A percentile compares a stretch with the other conserved stretches of the same genome.
These are phyloP conservation scores for Filosporella fistucella DNA, from an alignment of 495 filamentous ascomycete species.

Conservation along the genomic window DNA sequence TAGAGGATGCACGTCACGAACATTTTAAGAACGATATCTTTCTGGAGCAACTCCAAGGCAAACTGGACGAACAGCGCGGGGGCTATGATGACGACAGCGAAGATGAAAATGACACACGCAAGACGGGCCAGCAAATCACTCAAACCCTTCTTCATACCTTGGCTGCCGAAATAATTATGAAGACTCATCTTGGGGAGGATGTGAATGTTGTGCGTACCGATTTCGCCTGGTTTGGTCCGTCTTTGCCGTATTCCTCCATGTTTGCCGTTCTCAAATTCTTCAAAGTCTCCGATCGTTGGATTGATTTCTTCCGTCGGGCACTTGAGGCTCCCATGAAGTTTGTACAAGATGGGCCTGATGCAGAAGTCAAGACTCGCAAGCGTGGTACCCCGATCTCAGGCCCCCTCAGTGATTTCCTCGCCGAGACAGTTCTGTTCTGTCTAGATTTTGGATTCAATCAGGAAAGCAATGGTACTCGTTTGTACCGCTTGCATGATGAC, in stretches of 20 bases:
- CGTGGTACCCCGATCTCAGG: slow-evolving; percentile 56
- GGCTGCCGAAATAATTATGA: slow-evolving; percentile 56
- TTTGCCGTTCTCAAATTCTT: slow-evolving; percentile 52
- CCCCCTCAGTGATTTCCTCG: slow-evolving; percentile 52
- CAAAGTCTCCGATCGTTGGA: slow-evolving; percentile 53
- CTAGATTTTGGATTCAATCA: slow-evolving; percentile 64
- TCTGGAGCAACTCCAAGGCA: slow-evolving; percentile 6
- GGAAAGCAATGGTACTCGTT: slow-evolving; percentile 38
- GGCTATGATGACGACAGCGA: slow-evolving; percentile 20
- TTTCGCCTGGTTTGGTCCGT: slow-evolving; percentile 60
- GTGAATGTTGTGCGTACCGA: slow-evolving; percentile 55
- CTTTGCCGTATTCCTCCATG: slow-evolving; percentile 57
- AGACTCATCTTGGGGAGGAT: slow-evolving; percentile 46
- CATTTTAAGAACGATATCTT: slow-evolving; percentile 10
- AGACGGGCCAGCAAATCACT: slow-evolving; percentile 45
- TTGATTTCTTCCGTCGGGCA: slow-evolving; percentile 55
- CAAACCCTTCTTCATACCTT: slow-evolving; percentile 55
- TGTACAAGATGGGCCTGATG: slow-evolving; percentile 41
- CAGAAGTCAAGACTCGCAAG: slow-evolving; percentile 33
- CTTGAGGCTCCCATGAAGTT: slow-evolving; percentile 57
- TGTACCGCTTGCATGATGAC: slow-evolving; percentile 62
- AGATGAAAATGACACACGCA: slow-evolving; percentile 21
- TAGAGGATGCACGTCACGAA: slow-evolving; percentile 26
- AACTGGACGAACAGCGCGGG: slow-evolving; percentile 4
- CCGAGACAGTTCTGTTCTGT: slow-evolving; percentile 57